Base-by-base conservation (phyloP, 1,284 basidiomycete genomes). In the Coniferiporia sulphurascens region DNA sequence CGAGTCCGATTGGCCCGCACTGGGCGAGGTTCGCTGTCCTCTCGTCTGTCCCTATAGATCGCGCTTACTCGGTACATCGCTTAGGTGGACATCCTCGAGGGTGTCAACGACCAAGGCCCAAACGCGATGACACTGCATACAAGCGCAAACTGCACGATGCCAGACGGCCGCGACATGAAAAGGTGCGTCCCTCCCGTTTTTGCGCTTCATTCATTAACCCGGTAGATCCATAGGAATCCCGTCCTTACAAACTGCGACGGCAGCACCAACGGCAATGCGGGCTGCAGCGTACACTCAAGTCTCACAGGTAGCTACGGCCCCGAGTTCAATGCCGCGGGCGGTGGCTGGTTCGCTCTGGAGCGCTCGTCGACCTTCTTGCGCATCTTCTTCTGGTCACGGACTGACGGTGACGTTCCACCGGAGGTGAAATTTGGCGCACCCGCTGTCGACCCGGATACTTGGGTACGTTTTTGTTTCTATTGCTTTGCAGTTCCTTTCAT, bases 261-360 rank as follows among this genome's bases (percentile, higher is more conserved):
- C 3, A 75, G 77, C 22, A 74, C 74, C 6, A 83, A 78, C 36
- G 72, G 72, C 62, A 90, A 90, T 65, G 70, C 75, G 0, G 86
- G 86, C 0, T 91, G 89, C 64, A 83, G 84, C n/a, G 86, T 89
- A 21, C 67, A 73, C 22, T 65, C 80, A 44, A 68, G 64, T 52
- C 76, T 74, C 51, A 52, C 67, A 0, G 73, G 74, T 51, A 85
- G 79, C 64, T 89, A 81, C 64, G 87, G 87, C 0, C 78, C 83
- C 0, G 62, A 67, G 3, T 87, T 88, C 72, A 87, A 89, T 67
- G 64, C 65, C 13, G 76, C 75, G 35, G 83, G 84, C 13, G 87
- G 87, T 38, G 85, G 85, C 65, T 87, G 81, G 79, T 81, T 75
- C 68, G 82, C 78, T 0, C 71, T 83, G 61, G 82, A 85, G 65